Conservation (phyloP, 148 eudicot genomes). For the Chenopodium berlandieri region DNA sequence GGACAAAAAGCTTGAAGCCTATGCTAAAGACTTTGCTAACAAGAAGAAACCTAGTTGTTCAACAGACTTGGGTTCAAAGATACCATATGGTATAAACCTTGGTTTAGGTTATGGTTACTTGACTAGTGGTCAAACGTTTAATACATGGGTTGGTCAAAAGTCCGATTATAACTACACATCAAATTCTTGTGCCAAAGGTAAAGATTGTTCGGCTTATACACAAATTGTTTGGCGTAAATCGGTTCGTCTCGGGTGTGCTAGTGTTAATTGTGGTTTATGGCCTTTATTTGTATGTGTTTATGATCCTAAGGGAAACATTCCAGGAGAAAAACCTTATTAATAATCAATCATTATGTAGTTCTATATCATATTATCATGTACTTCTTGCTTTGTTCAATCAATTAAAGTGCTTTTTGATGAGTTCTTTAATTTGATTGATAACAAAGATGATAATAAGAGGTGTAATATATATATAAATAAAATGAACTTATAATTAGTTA, state of each 20-base stretch:
- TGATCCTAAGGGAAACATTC: background rate
- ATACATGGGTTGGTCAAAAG: background rate
- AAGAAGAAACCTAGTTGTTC: background rate
- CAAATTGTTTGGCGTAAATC: background rate
- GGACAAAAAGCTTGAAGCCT: background rate
- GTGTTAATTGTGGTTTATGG: background rate
- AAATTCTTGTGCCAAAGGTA: background rate
- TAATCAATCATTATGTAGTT: too few relatives aligned
- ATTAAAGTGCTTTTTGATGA: too few relatives aligned
- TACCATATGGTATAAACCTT: background rate
- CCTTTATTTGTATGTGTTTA: background rate
- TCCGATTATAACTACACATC: background rate
- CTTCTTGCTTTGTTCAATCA: too few relatives aligned
- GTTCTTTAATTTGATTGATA: too few relatives aligned
- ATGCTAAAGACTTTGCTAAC: background rate
- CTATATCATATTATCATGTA: too few relatives aligned
- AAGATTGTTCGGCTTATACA: background rate
- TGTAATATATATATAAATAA: too few relatives aligned
- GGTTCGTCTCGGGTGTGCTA: background rate
- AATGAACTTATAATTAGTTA: too few relatives aligned
- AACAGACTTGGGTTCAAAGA: background rate
- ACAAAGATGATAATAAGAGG: too few relatives aligned
- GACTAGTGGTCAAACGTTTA: background rate
- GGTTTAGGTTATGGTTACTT: background rate
- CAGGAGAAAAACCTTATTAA: background rate